These are phyloP conservation scores for Neurospora intermedia DNA, from an alignment of 495 filamentous ascomycete genomes.

Conservation along the genomic window DNA sequence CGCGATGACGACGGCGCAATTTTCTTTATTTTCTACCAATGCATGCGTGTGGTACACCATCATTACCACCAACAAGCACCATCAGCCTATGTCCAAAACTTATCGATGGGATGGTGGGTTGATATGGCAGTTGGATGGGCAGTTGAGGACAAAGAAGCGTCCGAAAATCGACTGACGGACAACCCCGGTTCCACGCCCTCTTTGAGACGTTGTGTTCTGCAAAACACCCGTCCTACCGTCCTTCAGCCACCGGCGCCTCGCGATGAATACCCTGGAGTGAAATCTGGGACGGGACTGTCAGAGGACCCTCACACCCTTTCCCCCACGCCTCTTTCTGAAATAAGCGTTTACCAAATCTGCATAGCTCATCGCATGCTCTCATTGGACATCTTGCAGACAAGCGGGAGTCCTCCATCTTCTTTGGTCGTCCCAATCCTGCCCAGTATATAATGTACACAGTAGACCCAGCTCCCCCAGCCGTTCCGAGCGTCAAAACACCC, in stretches of 20 bases:
- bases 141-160: not conserved
- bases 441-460: no score
- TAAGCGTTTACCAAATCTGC: constrained; percentile 18
- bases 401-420: not conserved
- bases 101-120: not conserved
- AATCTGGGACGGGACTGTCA: not conserved
- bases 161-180: not conserved
- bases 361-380: constrained; percentile 17
- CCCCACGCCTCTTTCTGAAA: constrained; percentile 11
- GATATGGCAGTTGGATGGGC: not conserved
- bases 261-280: not conserved
- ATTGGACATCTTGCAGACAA: constrained; percentile 8
- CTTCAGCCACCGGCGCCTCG: not conserved
- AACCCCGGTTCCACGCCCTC: not conserved
- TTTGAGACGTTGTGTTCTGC: not conserved
- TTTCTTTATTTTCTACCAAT: not conserved
- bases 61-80: not conserved
- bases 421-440: not conserved
- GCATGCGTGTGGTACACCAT: not conserved
- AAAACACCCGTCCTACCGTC: not conserved
- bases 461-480: not conserved
- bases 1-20: not conserved
- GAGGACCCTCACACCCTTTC: not conserved
- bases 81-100: not conserved
- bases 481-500: constrained; percentile 4